Percentiles rank a stretch among this genome's conserved stretches.
These are phyloP conservation scores for Candida mesenterica DNA, from an alignment of 1,139 yeast genomes.

Conservation along the genomic window DNA sequence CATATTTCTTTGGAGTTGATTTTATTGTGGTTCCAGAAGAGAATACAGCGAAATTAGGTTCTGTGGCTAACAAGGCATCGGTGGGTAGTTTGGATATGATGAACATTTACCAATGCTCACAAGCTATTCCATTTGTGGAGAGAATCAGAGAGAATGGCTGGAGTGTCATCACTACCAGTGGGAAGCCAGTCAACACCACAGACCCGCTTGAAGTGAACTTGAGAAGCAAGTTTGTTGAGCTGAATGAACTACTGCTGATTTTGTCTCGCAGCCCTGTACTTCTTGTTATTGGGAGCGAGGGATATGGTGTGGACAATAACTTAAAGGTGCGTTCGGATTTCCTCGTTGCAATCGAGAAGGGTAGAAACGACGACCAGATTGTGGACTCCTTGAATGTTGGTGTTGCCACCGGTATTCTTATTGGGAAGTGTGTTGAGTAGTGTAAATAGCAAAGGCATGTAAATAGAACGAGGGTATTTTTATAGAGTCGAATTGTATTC, in stretches of 20 bases:
- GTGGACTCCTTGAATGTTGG: conserved; percentile 88
- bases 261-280: conserved; percentile 56
- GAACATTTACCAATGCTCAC: conserved; percentile 55
- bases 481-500: no score
- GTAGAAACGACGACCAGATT: conserved; percentile 34
- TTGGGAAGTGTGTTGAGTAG: conserved; percentile 40
- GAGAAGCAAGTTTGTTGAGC: conserved; percentile 34
- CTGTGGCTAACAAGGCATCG: conserved; percentile 77
- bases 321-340: conserved; percentile 63
- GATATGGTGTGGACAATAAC: conserved; percentile 72
- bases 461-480: no score
- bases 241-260: conserved; percentile 43
- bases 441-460: neutral
- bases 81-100: conserved; percentile 86
- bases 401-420: conserved; percentile 76
- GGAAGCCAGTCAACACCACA: conserved; percentile 26
- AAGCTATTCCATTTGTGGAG: conserved; percentile 64
- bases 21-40: conserved; percentile 69
- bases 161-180: conserved; percentile 67
- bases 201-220: conserved; percentile 24
- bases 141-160: conserved; percentile 59
- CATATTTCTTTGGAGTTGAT: conserved; percentile 83
- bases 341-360: conserved; percentile 51
- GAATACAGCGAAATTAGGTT: conserved; percentile 72
- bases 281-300: conserved; percentile 83